phyloP scores from a whole-genome alignment of 2,329 filamentous ascomycete genomes.

The Emydomyces testavorans region DNA sequence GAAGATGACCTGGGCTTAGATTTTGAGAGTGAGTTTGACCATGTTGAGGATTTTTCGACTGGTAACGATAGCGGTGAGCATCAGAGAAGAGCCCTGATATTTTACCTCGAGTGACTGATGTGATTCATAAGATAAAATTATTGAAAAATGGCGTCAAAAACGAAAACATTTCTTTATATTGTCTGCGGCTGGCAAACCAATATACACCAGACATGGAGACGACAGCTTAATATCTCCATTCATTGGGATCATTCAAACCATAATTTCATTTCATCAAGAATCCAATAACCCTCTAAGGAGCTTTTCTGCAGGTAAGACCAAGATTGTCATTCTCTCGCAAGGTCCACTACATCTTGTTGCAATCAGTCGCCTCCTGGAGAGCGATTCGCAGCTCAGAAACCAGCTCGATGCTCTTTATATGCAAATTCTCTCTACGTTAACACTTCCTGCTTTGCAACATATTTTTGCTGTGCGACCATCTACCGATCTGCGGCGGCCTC shows the following conservation, averaged over 20 bases:
- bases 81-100: neutral
- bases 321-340: conserved; percentile 75
- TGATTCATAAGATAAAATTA: conserved; percentile 29
- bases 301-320: conserved; percentile 75
- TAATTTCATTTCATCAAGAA: conserved; percentile 91
- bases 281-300: conserved; percentile 64
- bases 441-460: conserved; percentile 70
- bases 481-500: conserved; percentile 78
- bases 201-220: conserved; percentile 91
- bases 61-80: conserved; percentile 46
- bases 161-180: conserved; percentile 95
- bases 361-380: conserved; percentile 85
- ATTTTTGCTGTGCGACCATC: conserved; percentile 85
- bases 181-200: conserved; percentile 90
- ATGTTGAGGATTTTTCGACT: conserved; percentile 49
- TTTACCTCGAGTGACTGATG: conserved; percentile 3
- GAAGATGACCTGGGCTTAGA: conserved; percentile 47
- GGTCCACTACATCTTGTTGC: conserved; percentile 87
- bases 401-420: conserved; percentile 94
- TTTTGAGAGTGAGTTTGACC: conserved; percentile 68
- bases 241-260: conserved; percentile 90
- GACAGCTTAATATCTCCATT: conserved; percentile 82
- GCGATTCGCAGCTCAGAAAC: conserved; percentile 70
- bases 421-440: conserved; percentile 93
- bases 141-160: conserved; percentile 77